Percentiles rank a stretch among this genome's conserved stretches.
phyloP scores from a whole-genome alignment of 108 stramenopile species.

The Schizochytrium sp. region DNA sequence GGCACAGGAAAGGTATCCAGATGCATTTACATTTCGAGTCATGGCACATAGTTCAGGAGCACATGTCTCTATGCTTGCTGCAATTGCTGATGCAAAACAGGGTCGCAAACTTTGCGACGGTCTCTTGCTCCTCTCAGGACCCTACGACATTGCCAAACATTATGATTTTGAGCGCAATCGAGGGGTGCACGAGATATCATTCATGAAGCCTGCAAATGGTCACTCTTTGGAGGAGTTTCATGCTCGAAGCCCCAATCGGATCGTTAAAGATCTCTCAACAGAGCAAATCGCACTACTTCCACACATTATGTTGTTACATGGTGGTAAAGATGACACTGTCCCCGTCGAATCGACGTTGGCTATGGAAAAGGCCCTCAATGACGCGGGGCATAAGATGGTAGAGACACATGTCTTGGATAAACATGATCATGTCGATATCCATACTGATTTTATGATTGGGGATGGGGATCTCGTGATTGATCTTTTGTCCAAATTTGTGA shows the following conservation, averaged over 20 bases:
- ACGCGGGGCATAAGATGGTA: background rate
- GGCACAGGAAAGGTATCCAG: background rate
- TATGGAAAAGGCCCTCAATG: background rate
- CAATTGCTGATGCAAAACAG: background rate
- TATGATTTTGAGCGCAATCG: background rate
- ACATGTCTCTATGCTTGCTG: slow-evolving; percentile 18
- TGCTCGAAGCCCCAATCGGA: background rate
- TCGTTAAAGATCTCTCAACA: background rate
- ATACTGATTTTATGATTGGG: slow-evolving; percentile 25
- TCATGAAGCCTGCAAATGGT: slow-evolving; percentile 33
- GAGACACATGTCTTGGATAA: background rate
- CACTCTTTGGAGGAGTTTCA: background rate
- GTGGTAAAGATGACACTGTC: slow-evolving; percentile 8
- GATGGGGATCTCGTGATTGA: background rate
- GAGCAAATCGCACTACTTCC: background rate
- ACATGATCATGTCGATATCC: slow-evolving; percentile 21
- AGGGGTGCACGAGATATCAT: background rate
- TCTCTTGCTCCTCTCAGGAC: background rate
- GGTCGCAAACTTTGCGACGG: background rate
- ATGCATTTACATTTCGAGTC: background rate
- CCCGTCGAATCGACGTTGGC: background rate
- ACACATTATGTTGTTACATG: slow-evolving; percentile 5
- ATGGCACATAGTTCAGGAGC: slow-evolving; percentile 30
- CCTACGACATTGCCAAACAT: background rate
- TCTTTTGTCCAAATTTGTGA: background rate